Conservation (phyloP, 257 asterid genomes). For the Plantago ovata region DNA sequence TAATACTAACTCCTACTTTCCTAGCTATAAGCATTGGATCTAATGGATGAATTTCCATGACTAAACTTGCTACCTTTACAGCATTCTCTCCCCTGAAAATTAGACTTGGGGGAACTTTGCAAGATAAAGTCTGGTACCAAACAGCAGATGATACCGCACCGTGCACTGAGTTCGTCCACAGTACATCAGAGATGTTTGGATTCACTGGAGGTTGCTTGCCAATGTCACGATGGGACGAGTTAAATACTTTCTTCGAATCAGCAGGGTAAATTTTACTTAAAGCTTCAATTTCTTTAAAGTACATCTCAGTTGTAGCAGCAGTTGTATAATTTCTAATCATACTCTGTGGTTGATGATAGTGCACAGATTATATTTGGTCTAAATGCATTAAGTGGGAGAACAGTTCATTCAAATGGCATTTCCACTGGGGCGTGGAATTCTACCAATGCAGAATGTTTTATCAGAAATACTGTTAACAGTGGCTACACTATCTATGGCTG, state of each 20-base stretch:
- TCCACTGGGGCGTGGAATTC: constrained; percentile 72
- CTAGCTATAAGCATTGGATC: neutral
- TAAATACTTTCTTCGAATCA: constrained; percentile 50
- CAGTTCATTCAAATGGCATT: constrained; percentile 35
- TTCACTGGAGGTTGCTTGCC: constrained; percentile 76
- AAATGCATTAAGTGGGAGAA: constrained; percentile 62
- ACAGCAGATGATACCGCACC: constrained; percentile 30
- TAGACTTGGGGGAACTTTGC: constrained; percentile 89
- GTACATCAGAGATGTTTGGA: constrained; percentile 50
- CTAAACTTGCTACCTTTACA: constrained; percentile 31
- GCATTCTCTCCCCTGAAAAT: constrained; percentile 78
- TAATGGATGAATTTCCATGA: neutral
- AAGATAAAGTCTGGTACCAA: constrained; percentile 71
- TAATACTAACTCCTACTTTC: constrained; percentile 7
- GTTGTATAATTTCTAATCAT: neutral
- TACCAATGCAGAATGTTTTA: constrained; percentile 65
- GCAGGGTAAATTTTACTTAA: constrained; percentile 50
- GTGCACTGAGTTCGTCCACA: constrained; percentile 42
- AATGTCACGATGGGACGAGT: constrained; percentile 76
- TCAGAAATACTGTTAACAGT: constrained; percentile 48
- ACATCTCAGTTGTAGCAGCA: neutral
- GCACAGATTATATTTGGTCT: constrained; percentile 71
- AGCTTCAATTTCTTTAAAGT: neutral
- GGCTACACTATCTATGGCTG: constrained; percentile 61
- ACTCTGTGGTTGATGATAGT: constrained; percentile 29